These are phyloP conservation scores for Sporothrix brasiliensis DNA, from an alignment of 2,329 filamentous ascomycete species.

Conservation along the genomic window DNA sequence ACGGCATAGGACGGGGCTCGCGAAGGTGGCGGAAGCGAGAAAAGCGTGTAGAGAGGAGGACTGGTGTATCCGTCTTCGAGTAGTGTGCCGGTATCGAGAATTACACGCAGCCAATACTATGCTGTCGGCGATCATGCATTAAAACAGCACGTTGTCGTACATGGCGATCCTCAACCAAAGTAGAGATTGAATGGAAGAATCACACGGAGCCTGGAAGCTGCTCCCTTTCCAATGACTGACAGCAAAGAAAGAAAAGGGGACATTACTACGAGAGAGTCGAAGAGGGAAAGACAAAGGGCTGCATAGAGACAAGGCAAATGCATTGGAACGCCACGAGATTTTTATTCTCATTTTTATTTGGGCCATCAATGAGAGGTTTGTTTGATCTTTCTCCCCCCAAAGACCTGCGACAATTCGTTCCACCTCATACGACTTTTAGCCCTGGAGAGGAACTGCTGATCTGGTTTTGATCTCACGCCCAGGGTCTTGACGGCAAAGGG, in stretches of 20 bases:
- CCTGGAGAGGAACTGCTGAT: not conserved
- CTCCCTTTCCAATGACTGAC: not conserved
- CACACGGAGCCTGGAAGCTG: not conserved
- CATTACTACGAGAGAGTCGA: not conserved
- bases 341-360: no score
- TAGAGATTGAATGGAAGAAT: not conserved
- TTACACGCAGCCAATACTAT: not conserved
- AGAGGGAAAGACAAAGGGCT: not conserved
- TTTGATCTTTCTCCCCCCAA: not conserved
- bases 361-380: no score
- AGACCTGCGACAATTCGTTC: not conserved
- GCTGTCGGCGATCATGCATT: constrained; percentile 15
- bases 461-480: not conserved
- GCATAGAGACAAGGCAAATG: no score
- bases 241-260: not conserved
- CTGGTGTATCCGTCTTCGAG: not conserved
- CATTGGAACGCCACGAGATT: no score
- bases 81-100: not conserved
- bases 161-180: constrained; percentile 21
- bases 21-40: not conserved
- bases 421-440: no score
- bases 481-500: not conserved
- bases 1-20: not conserved
- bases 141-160: constrained; percentile 19
- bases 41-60: not conserved